Percentiles rank a stretch among this genome's conserved stretches.
These are phyloP conservation scores for Peronospora farinosa DNA, from an alignment of 352 stramenopile genomes.

Conservation along the genomic window DNA sequence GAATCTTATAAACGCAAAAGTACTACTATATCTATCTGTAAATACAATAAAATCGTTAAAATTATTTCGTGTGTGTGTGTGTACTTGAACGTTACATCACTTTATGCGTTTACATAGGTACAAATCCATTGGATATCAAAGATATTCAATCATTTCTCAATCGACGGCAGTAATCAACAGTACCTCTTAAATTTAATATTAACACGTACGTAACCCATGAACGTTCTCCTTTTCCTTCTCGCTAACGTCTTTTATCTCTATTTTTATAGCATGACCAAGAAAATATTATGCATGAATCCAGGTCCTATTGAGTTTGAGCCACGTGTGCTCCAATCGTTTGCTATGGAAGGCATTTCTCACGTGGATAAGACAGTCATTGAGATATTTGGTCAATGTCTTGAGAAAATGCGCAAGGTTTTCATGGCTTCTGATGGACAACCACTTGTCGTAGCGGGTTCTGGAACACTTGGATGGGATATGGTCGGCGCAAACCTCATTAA, in stretches of 20 bases:
- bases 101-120: no score
- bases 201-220: no score
- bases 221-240: no score
- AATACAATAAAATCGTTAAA: no score
- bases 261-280: constrained; percentile 48
- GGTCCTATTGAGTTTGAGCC: constrained; percentile 79
- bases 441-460: constrained; percentile 58
- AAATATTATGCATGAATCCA: constrained; percentile 74
- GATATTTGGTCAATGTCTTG: constrained; percentile 64
- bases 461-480: constrained; percentile 77
- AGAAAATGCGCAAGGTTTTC: constrained; percentile 81
- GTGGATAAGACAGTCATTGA: constrained; percentile 75
- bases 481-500: constrained; percentile 70
- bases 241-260: neutral
- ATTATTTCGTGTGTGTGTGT: no score
- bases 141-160: no score
- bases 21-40: no score
- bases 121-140: no score
- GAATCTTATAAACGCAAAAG: no score
- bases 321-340: constrained; percentile 63
- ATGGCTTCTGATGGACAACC: constrained; percentile 63
- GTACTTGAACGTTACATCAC: no score
- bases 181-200: no score
- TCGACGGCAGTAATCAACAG: no score
- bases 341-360: constrained; percentile 69